Evolutionary conservation across 2,329 filamentous ascomycete species (phyloP), one percentile per base, ranked within the genome.

Genomic region (Microdochium bolleyi): DNA sequence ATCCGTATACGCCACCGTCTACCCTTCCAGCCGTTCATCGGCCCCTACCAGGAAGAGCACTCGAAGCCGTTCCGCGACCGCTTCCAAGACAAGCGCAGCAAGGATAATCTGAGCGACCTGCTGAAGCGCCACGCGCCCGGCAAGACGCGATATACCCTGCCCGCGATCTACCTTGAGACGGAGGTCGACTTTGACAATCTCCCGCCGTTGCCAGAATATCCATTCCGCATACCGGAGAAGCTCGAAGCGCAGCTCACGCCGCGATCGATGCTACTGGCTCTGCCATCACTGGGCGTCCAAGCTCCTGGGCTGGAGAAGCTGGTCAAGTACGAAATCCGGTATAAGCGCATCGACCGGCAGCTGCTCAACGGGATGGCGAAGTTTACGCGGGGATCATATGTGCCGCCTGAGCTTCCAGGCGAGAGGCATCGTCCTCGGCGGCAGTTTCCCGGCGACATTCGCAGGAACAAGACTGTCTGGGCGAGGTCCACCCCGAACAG

Each of bases 71-170:
- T 83, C 56, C 73, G 76, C 19, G 71, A 72, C 41, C 68, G 68
- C 0, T 68, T 83, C 2, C 32, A 49, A 1, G 63, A 65, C 11
- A 53, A 59, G 10, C 38, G 48, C 4, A 61, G 64, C 14, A 61
- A 53, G 54, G 67, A 59, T 51, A 70, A 48, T 53, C 65, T 83
- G 1, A 69, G 71, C 27, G 64, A 64, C 2, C 53, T 75, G 9
- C 70, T 84, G 19, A 75, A 73, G 54, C 63, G 69, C 7, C 71
- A 77, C 52, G 79, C 80, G 0, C 78, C 79, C 0, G 77, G 73
- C 0, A 83, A 83, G 61, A 70, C 76, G 14, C 70, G 80, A 13
- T 83, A 73, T 55, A 78, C 79, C 0, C 63, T 84, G 2, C 80
- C 80, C 0, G 80, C 74, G 1, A 62, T 84, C 8, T 83, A 83